Evolutionary conservation across 805 yeast genomes (phyloP), one percentile per base, ranked within the genome.

Genomic region (Kregervanrija delftensis): DNA sequence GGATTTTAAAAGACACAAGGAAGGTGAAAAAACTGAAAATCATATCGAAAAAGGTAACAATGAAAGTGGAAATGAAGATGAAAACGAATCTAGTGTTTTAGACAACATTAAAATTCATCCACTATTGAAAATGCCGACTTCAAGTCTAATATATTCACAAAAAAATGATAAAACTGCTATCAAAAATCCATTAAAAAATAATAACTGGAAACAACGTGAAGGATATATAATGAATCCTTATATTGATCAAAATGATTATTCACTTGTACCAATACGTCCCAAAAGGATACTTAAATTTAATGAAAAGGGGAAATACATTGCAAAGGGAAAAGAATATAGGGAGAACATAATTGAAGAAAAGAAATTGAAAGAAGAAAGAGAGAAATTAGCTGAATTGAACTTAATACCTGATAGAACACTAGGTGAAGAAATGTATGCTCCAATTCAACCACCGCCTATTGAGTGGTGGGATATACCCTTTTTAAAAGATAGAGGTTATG

Each of bases 381-480:
- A 56, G 13, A 51, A 56, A 17, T 58, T 65, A 35, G 55, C 56
- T 33, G 57, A 61, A 8, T 63, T 69, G 33, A 79, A 79, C 0
- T 54, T 74, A 6, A 61, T 71, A 6, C 78, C 90, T 0, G 79
- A 83, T 50, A 59, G 66, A 13, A 53, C 57, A 1, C 46, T 72
- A 1, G 83, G 81, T 4, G 96, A 87, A 55, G 49, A 48, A 13
- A 58, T 66, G 8, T 84, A 72, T 55, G 61, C 65, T 42, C 66
- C 66, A 0, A 59, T 56, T 0, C 56, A 48, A 14, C 89, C 90
- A 1, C 95, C 96, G 0, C 49, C 46, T 2, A 63, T 81, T 2
- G 96, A 89, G 61, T 88, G 96, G 96, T 91, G 97, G 97, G 96
- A 91, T 64, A 59, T 64, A 43, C 77, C 77, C 2, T 75, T 77